Conservation (phyloP, 306 rosid genomes). For the Trifolium fragiferum region DNA sequence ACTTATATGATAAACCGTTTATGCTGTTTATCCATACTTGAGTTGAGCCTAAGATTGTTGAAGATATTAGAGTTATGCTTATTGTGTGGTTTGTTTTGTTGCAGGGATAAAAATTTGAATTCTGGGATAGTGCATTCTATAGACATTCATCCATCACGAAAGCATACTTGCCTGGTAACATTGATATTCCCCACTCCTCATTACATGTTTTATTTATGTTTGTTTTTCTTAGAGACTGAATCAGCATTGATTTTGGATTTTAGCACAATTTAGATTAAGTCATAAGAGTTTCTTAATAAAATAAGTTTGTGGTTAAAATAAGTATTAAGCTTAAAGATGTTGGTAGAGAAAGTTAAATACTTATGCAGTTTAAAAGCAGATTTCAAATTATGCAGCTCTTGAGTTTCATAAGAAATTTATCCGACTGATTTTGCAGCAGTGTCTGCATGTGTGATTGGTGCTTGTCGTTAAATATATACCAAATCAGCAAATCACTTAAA, state of each 20-base stretch:
- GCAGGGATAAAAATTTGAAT: constrained; percentile 68
- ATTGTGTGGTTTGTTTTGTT: constrained; percentile 38
- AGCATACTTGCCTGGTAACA: constrained; percentile 86
- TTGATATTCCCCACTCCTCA: constrained; percentile 31
- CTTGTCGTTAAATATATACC: background rate
- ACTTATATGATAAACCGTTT: background rate
- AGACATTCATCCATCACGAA: constrained; percentile 89
- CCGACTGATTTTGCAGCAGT: background rate
- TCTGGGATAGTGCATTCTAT: constrained; percentile 88
- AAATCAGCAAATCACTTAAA: background rate
- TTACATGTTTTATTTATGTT: background rate
- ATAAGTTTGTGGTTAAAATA: background rate
- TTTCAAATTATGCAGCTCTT: background rate
- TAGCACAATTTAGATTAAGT: background rate
- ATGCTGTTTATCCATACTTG: background rate
- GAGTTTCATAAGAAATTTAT: background rate
- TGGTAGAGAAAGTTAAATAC: background rate
- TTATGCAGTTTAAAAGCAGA: background rate
- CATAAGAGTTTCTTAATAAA: background rate
- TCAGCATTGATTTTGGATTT: constrained; percentile 12
- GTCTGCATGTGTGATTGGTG: background rate
- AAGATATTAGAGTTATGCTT: constrained; percentile 20
- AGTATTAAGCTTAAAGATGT: background rate
- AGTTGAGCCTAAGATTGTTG: background rate
- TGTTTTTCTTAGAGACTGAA: background rate